Evolutionary conservation across 1,284 basidiomycete genomes (phyloP), one percentile per base, ranked within the genome.

Genomic region (Cutaneotrichosporon sp.): DNA sequence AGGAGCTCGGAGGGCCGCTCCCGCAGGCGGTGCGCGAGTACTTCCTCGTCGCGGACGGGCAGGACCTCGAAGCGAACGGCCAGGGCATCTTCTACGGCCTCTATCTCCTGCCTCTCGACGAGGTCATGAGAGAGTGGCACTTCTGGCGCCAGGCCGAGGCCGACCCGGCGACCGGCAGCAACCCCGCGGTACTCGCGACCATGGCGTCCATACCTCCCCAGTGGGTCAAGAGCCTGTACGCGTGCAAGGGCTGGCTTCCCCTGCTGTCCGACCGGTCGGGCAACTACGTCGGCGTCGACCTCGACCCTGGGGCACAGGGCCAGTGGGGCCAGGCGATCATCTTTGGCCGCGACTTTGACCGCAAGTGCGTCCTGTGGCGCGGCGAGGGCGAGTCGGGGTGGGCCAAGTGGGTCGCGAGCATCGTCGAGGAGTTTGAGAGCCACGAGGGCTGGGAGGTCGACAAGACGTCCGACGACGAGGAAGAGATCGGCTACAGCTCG

Each of bases 291-390:
- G 95, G 95, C 56, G 85, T 99, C 54, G 95, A 99, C 78, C 84
- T 99, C 63, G 92, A 89, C 78, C 95, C 95, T 5, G 91, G 81
- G 22, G 86, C 88, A 65, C 75, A 73, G 38, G 95, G 94, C 52
- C 79, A 86, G 2, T 83, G 86, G 54, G 97, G 95, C 4, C 95
- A 99, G 78, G 94, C 97, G 55, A 98, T 99, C 66, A 88, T 98
- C 53, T 99, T 98, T 78, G 95, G 95, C 14, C 86, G 95, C 56
- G 95, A 99, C 76, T 97, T 99, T 79, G 95, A 99, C 79, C 91
- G 93, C 25, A 99, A 99, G 78, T 91, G 97, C 45, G 95, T 98
- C 34, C 83, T 98, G 55, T 95, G 89, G 87, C 84, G 85, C 60
- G 94, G 93, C 6, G 94, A 98, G 66, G 94, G 95, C 18, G 83